These are phyloP conservation scores for Polyplosphaeria fusca DNA, from an alignment of 495 filamentous ascomycete species.

Conservation along the genomic window DNA sequence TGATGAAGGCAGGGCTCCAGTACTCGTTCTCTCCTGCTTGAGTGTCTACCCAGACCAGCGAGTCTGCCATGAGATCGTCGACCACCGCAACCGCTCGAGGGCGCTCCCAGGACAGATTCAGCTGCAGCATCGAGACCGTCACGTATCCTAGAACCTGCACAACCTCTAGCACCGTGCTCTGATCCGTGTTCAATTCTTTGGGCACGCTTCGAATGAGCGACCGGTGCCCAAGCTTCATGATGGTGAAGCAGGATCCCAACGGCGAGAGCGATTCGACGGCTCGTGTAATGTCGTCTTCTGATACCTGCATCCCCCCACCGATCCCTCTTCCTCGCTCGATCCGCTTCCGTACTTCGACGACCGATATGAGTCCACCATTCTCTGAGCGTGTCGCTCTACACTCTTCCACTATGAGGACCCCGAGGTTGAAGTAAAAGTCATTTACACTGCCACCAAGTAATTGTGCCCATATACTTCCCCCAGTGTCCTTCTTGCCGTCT, in stretches of 20 bases:
- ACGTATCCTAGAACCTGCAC: conserved; percentile 85
- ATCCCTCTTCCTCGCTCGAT: conserved; percentile 67
- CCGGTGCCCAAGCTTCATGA: conserved; percentile 74
- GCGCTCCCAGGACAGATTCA: conserved; percentile 84
- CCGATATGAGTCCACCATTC: conserved; percentile 87
- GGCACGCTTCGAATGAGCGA: conserved; percentile 89
- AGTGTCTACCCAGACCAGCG: conserved; percentile 89
- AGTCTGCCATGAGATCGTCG: conserved; percentile 85
- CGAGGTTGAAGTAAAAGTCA: conserved; percentile 97
- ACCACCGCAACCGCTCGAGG: conserved; percentile 83
- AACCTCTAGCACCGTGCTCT: conserved; percentile 85
- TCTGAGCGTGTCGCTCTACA: conserved; percentile 82
- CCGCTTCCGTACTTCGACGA: conserved; percentile 72
- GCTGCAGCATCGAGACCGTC: conserved; percentile 82
- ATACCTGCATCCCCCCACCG: conserved; percentile 72
- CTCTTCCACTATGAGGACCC: conserved; percentile 88
- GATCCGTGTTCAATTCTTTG: conserved; percentile 94
- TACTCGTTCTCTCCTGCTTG: conserved; percentile 89
- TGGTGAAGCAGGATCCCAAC: conserved; percentile 80
- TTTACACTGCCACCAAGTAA: conserved; percentile 86
- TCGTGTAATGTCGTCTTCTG: conserved; percentile 83
- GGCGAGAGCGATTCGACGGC: conserved; percentile 86
- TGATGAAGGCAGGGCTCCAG: conserved; percentile 77
- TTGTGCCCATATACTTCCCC: conserved; percentile 80
- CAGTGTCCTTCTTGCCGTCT: conserved; percentile 41